Evolutionary conservation across 2,329 filamentous ascomycete genomes (phyloP).

Genomic region (Tolypocladium ovalisporum): DNA sequence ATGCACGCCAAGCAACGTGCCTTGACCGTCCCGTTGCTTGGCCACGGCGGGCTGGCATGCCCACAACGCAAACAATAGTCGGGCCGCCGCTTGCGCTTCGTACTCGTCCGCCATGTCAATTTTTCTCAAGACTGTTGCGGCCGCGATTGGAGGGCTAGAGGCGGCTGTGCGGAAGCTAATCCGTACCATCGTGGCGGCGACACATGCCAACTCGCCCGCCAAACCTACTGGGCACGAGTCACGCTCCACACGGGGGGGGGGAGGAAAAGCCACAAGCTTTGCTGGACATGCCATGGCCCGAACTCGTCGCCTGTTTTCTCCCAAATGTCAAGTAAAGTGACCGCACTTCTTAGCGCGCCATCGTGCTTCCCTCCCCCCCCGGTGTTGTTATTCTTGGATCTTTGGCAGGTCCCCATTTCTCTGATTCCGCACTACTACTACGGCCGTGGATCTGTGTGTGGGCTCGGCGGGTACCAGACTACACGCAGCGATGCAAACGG

Average conservation of each 20-base stretch:
- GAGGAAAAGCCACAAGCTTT: background rate
- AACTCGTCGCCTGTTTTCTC: background rate
- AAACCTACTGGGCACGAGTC: background rate
- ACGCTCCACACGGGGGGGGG: background rate
- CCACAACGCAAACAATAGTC: background rate
- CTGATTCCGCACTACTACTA: too few species aligned
- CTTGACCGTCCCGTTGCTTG: too few species aligned
- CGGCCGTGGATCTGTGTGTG: background rate
- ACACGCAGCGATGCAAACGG: background rate
- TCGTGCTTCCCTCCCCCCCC: too few species aligned
- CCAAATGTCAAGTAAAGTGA: background rate
- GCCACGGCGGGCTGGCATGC: background rate
- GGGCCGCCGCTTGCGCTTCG: too few species aligned
- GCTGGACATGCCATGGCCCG: background rate
- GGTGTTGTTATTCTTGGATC: background rate
- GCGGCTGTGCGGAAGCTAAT: background rate
- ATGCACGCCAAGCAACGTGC: background rate
- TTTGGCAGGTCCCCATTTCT: background rate
- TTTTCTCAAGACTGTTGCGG: background rate
- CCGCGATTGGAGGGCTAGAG: background rate
- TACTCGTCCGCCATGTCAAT: too few species aligned
- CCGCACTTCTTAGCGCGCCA: background rate
- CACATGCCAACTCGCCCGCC: background rate
- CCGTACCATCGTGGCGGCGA: background rate
- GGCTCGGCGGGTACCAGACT: background rate